phyloP scores from a whole-genome alignment of 495 filamentous ascomycete genomes.

The Aspergillus ellipticus region DNA sequence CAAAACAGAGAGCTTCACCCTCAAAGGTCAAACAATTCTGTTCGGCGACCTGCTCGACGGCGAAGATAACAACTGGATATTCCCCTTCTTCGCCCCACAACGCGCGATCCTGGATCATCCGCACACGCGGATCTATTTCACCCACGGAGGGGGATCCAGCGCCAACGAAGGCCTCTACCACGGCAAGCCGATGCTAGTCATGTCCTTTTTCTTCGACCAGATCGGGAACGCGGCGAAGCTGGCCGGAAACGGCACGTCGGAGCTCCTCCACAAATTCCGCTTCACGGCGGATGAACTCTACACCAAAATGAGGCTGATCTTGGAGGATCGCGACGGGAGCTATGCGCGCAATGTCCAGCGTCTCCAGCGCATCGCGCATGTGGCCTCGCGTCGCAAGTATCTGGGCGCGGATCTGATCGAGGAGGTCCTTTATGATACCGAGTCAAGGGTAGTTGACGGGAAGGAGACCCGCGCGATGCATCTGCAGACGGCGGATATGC shows the following conservation, averaged over 20 bases:
- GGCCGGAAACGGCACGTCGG: constrained; percentile 24
- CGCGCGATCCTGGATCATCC: constrained; percentile 29
- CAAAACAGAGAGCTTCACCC: constrained; percentile 4
- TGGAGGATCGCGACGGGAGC: constrained; percentile 16
- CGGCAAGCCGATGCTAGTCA: constrained; percentile 28
- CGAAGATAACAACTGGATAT: constrained; percentile 21
- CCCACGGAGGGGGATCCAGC: constrained; percentile 32
- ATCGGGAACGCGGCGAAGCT: constrained; percentile 28
- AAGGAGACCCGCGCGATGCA: constrained; percentile 29
- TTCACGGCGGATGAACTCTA: constrained; percentile 30
- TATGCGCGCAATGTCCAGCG: constrained; percentile 24
- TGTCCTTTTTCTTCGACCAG: constrained; percentile 37
- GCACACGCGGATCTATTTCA: constrained; percentile 28
- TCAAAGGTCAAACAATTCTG: not conserved
- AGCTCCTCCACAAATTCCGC: constrained; percentile 25
- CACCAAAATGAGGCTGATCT: constrained; percentile 18
- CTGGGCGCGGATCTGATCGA: constrained; percentile 38
- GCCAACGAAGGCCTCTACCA: constrained; percentile 38
- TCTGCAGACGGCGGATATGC: constrained; percentile 38
- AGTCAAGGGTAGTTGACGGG: constrained; percentile 19
- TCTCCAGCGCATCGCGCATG: constrained; percentile 30
- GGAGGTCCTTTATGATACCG: constrained; percentile 35
- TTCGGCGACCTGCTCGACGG: constrained; percentile 23
- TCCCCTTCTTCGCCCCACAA: constrained; percentile 29
- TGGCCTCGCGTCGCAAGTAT: constrained; percentile 30